phyloP scores from a whole-genome alignment of 768 basidiomycete species.

The Vararia minispora region DNA sequence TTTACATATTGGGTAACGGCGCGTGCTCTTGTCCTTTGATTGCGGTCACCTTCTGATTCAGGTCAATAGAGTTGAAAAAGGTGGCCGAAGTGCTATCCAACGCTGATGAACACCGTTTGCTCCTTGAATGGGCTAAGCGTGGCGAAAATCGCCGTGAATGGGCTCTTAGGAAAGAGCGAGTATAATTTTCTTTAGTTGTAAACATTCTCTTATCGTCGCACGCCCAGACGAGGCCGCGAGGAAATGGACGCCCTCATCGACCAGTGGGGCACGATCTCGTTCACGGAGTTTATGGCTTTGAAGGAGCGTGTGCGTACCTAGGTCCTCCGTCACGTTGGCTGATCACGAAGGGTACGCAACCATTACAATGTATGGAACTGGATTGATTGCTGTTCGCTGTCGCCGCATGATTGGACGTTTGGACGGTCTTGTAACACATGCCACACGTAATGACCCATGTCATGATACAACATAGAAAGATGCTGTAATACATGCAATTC shows the following conservation, averaged over 20 bases:
- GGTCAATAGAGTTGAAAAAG: too few relatives aligned
- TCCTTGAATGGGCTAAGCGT: too few relatives aligned
- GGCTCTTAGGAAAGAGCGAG: not conserved
- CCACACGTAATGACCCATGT: not conserved
- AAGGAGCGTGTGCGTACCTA: conserved; percentile 43
- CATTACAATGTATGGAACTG: too few relatives aligned
- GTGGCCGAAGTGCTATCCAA: too few relatives aligned
- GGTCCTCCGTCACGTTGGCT: conserved; percentile 14
- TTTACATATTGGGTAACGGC: too few relatives aligned
- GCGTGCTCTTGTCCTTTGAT: too few relatives aligned
- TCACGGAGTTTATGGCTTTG: conserved; percentile 41
- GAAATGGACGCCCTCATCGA: conserved; percentile 41
- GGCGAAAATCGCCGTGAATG: too few relatives aligned
- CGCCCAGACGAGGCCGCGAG: conserved; percentile 37
- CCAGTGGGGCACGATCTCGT: conserved; percentile 36
- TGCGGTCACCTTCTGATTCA: too few relatives aligned
- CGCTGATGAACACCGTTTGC: not conserved
- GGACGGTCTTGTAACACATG: not conserved
- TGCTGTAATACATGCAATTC: conserved; percentile 10
- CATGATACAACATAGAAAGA: not conserved
- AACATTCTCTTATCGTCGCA: conserved; percentile 3
- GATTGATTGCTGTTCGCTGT: too few relatives aligned
- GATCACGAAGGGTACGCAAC: too few relatives aligned
- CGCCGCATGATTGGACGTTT: not conserved
- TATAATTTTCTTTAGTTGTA: conserved; percentile 1